A percentile compares a stretch with the other conserved stretches of the same genome.
These are phyloP conservation scores for Larix sibirica DNA, from an alignment of 83 land plant species.

Conservation along the genomic window DNA sequence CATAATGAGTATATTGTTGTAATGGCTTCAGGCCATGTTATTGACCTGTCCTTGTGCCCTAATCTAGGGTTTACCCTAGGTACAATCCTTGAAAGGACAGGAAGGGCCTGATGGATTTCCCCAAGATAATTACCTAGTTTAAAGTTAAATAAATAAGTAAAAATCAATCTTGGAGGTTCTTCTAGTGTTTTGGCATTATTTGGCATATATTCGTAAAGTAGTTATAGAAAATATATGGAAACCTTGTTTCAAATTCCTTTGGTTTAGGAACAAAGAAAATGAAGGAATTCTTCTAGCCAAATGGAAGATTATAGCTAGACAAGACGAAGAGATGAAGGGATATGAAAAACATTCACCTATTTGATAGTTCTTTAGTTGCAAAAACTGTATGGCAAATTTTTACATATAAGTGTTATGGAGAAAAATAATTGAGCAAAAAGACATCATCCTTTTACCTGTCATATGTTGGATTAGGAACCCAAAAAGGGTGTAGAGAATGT, in stretches of 20 bases:
- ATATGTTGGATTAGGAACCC: not conserved
- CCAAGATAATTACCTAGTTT: no score
- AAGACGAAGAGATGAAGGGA: not conserved
- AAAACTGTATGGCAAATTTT: not conserved
- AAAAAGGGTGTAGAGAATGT: not conserved
- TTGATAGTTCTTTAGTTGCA: not conserved
- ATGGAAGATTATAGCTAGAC: no score
- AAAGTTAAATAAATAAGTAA: no score
- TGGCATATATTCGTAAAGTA: not conserved
- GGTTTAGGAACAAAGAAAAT: not conserved
- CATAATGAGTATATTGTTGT: no score
- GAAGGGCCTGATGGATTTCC: no score
- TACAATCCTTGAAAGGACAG: no score
- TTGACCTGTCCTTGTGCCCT: no score
- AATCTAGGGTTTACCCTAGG: no score
- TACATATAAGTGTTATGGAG: not conserved
- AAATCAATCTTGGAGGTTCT: not conserved
- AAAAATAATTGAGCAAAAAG: not conserved
- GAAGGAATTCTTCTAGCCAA: not conserved
- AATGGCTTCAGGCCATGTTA: no score
- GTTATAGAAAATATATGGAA: not conserved
- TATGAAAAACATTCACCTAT: not conserved
- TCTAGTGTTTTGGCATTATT: not conserved
- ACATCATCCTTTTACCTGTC: not conserved
- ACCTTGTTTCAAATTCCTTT: not conserved